phyloP scores from a whole-genome alignment of 345 rosid genomes.

The Ceriops tagal region DNA sequence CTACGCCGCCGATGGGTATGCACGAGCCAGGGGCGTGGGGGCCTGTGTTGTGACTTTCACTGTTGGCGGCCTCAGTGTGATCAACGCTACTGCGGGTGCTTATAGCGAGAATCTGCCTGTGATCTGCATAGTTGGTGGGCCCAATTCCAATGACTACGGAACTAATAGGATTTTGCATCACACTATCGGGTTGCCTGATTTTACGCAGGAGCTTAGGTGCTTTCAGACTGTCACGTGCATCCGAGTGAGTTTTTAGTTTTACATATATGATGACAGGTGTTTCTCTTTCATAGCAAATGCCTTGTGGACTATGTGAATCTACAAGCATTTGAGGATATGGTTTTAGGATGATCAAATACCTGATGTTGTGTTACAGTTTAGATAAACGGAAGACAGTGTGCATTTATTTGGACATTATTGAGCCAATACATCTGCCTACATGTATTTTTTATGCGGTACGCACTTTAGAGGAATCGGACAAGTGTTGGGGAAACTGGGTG shows the following conservation, averaged over 20 bases:
- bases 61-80: constrained; percentile 68
- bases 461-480: no score
- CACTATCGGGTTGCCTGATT: constrained; percentile 69
- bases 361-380: no score
- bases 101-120: constrained; percentile 69
- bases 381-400: no score
- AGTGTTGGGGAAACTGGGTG: no score
- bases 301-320: no score
- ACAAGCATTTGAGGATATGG: no score
- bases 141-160: constrained; percentile 70
- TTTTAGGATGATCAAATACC: background rate
- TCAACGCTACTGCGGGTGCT: constrained; percentile 72
- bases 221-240: constrained; percentile 56
- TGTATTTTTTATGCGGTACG: no score
- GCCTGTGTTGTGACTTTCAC: constrained; percentile 76
- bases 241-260: constrained; percentile 36
- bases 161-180: constrained; percentile 66
- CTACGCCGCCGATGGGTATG: constrained; percentile 75
- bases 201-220: constrained; percentile 59
- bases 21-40: constrained; percentile 61
- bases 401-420: no score
- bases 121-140: constrained; percentile 65
- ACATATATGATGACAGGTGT: no score
- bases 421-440: no score
- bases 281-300: no score